Conservation (phyloP, 495 filamentous ascomycete genomes). For the Clavariopsis aquatica region DNA sequence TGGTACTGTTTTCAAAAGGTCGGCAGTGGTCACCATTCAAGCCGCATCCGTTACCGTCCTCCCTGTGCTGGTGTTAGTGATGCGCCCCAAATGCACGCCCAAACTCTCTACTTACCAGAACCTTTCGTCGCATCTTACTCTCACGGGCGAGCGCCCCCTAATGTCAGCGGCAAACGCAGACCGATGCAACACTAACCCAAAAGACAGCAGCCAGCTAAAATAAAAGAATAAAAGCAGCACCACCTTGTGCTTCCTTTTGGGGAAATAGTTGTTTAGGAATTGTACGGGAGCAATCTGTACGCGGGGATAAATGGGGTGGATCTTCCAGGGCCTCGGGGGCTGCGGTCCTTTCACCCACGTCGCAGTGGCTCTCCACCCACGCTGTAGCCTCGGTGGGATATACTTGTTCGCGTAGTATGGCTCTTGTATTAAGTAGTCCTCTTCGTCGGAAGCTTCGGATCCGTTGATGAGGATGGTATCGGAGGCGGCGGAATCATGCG, state of each 20-base stretch:
- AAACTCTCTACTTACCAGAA: conserved; percentile 51
- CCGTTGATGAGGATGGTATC: conserved; percentile 32
- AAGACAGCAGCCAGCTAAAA: conserved; percentile 44
- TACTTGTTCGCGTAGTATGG: conserved; percentile 35
- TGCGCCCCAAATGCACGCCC: background rate
- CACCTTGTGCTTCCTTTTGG: conserved; percentile 45
- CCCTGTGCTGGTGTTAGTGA: conserved; percentile 26
- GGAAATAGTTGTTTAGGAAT: conserved; percentile 45
- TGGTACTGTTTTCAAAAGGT: conserved; percentile 45
- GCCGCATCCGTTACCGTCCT: conserved; percentile 49
- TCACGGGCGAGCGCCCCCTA: conserved; percentile 45
- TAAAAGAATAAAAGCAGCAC: conserved; percentile 43
- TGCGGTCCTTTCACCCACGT: conserved; percentile 48
- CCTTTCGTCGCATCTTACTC: conserved; percentile 53
- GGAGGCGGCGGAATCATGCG: conserved; percentile 19
- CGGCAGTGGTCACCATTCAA: conserved; percentile 48
- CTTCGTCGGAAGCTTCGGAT: conserved; percentile 38
- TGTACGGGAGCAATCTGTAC: conserved; percentile 45
- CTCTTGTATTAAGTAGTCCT: conserved; percentile 24
- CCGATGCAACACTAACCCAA: conserved; percentile 44
- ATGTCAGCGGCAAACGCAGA: conserved; percentile 46
- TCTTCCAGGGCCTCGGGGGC: conserved; percentile 46
- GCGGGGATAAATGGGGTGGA: conserved; percentile 44
- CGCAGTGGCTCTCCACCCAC: conserved; percentile 36
- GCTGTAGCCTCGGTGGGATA: conserved; percentile 37